Evolutionary conservation across 2,329 filamentous ascomycete species (phyloP), one percentile per base, ranked within the genome.

Genomic region (Teratosphaeria viscida): DNA sequence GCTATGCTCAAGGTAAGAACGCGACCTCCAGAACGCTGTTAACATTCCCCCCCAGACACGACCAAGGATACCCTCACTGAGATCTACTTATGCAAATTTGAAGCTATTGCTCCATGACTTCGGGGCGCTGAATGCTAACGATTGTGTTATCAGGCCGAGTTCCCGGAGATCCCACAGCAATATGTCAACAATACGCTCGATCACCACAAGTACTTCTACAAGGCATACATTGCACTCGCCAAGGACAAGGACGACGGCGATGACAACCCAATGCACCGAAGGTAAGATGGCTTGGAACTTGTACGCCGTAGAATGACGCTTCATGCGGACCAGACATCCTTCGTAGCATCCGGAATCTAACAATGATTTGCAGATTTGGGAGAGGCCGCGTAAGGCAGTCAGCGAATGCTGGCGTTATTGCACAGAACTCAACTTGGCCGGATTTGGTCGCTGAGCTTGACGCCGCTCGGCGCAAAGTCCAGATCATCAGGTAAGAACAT

Each of bases 191-290:
- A 68, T 23, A 66, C 67, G 1, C 55, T 77, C 5, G 56, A 34
- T 16, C 53, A 59, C 11, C 60, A 71, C 5, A 69, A 70, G 56
- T 72, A 73, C 19, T 69, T 77, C 5, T 77, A 70, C 65, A 72
- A 74, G 60, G 65, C 73, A 1, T 76, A 74, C 59, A 37, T 72
- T 8, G 60, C 68, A 6, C 64, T 78, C 14, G 71, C 68, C n/a
- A 63, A 57, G 8, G 57, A 61, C 26, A 65, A 60, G 57, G 67
- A 69, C 52, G 52, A 59, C 10, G 57, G 29, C 11, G 59, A 55
- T 37, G 56, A 59, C 52, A 57, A 59, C 6, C 39, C 57, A 26
- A 64, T 52, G 1, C 57, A 59, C 2, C 57, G 43, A 39, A 19
- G 35, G 23, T 39, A 39, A 23, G 43, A 49, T 49, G 19, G 16